These are phyloP conservation scores for Nigrospora sphaerica DNA, from an alignment of 2,329 filamentous ascomycete species.

Conservation along the genomic window DNA sequence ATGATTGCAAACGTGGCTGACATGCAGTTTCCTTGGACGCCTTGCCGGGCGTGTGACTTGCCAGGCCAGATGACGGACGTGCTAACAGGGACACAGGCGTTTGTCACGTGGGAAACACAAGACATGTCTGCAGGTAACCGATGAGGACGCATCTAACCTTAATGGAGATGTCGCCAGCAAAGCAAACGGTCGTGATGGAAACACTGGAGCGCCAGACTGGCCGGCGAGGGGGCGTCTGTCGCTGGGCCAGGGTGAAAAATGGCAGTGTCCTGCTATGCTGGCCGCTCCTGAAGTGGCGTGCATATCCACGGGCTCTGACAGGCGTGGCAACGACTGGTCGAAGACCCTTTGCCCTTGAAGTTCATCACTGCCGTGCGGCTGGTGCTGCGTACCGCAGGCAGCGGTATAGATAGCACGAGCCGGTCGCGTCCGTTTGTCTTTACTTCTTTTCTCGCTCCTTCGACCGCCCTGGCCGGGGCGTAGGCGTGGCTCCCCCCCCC, in stretches of 20 bases:
- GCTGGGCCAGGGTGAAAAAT: too few species aligned
- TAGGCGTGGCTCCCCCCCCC: background rate
- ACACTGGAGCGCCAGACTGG: background rate
- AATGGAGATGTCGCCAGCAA: constrained; percentile 21
- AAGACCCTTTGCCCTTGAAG: too few species aligned
- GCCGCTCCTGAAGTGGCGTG: too few species aligned
- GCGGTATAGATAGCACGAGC: constrained; percentile 18
- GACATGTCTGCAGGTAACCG: constrained; percentile 29
- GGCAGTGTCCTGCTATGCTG: too few species aligned
- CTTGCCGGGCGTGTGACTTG: background rate
- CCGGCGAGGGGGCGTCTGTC: background rate
- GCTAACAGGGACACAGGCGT: constrained; percentile 14
- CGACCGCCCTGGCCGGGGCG: too few species aligned
- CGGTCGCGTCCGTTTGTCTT: constrained; percentile 24
- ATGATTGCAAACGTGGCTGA: background rate
- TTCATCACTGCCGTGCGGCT: background rate
- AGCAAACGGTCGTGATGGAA: constrained; percentile 24
- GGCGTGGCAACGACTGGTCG: too few species aligned
- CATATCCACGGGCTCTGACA: too few species aligned
- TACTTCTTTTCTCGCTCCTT: constrained; percentile 11
- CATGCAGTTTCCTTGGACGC: background rate
- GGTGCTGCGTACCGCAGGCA: constrained; percentile 7
- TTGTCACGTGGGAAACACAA: constrained; percentile 32
- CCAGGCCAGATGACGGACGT: background rate
- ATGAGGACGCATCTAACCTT: constrained; percentile 25